These are phyloP conservation scores for Diplosphaera chodatii DNA, from an alignment of 139 green algal genomes.

Conservation along the genomic window DNA sequence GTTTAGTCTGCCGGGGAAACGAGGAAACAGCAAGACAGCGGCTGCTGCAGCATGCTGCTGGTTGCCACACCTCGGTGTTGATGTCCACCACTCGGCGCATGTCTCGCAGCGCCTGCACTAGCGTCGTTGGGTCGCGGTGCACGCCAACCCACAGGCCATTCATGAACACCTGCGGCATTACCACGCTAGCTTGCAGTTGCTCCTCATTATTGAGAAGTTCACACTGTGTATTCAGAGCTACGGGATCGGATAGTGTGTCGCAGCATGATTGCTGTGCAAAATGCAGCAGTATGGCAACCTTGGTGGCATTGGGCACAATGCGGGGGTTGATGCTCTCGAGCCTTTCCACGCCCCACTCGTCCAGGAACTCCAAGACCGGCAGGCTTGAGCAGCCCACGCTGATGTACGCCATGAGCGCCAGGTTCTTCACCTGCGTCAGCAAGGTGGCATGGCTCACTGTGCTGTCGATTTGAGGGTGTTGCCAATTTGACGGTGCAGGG, in stretches of 20 bases:
- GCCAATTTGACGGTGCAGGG: no score
- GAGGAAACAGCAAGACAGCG: no score
- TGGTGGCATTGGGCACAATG: slow-evolving; percentile 38
- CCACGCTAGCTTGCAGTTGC: no score
- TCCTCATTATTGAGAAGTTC: no score
- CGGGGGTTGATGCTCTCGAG: slow-evolving; percentile 71
- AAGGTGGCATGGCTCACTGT: no score
- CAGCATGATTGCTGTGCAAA: no score
- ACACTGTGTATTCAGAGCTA: no score
- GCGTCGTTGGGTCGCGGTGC: slow-evolving; percentile 60
- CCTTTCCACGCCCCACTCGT: slow-evolving; percentile 72
- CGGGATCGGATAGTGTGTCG: no score
- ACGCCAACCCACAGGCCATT: slow-evolving; percentile 91
- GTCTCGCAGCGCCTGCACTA: slow-evolving; percentile 68
- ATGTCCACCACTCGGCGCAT: slow-evolving; percentile 70
- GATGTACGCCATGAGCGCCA: slow-evolving; percentile 95
- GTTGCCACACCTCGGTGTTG: slow-evolving; percentile 47
- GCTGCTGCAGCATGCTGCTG: no score
- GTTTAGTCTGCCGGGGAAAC: no score
- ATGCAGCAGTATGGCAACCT: no score
- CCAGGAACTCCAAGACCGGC: slow-evolving; percentile 71
- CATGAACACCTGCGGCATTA: slow-evolving; percentile 79
- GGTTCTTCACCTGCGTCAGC: slow-evolving; percentile 82
- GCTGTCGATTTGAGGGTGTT: no score
- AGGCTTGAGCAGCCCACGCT: slow-evolving; percentile 57